Percentiles rank a stretch among this genome's conserved stretches.
Conservation (phyloP, 2,329 filamentous ascomycete genomes). For the Apiospora hydei region DNA sequence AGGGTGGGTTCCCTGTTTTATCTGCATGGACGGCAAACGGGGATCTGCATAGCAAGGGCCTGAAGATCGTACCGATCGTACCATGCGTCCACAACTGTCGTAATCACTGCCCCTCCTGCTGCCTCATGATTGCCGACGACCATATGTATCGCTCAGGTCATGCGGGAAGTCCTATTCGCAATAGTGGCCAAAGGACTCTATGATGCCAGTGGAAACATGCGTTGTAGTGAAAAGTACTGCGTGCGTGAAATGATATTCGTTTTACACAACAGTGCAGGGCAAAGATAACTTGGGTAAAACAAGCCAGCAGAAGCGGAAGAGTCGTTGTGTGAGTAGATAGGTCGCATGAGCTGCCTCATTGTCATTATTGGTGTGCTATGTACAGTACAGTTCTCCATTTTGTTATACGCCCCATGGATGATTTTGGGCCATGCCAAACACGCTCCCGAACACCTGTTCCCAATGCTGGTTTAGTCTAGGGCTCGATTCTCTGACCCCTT, state of each 20-base stretch:
- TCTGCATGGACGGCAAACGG: neutral
- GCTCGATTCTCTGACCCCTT: neutral
- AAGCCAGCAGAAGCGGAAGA: neutral
- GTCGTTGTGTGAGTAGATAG: neutral
- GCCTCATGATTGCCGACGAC: no score
- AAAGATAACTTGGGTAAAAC: neutral
- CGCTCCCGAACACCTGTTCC: slow-evolving; percentile 20
- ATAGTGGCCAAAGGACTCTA: no score
- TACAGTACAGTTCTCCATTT: slow-evolving; percentile 17
- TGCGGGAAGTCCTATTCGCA: no score
- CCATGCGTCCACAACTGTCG: neutral
- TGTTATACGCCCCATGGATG: slow-evolving; percentile 5
- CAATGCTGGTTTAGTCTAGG: slow-evolving; percentile 20
- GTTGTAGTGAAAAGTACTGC: no score
- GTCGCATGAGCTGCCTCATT: slow-evolving; percentile 9
- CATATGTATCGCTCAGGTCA: no score
- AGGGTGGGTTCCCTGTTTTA: neutral
- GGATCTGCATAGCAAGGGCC: neutral
- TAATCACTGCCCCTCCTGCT: neutral
- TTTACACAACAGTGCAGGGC: no score
- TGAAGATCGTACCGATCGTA: neutral
- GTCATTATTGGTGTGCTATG: slow-evolving; percentile 12
- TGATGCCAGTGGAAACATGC: no score
- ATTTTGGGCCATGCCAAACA: slow-evolving; percentile 2
- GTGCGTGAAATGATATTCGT: no score